Base-by-base conservation (phyloP, 768 basidiomycete genomes). In the Lactifluus hygrophoroides region DNA sequence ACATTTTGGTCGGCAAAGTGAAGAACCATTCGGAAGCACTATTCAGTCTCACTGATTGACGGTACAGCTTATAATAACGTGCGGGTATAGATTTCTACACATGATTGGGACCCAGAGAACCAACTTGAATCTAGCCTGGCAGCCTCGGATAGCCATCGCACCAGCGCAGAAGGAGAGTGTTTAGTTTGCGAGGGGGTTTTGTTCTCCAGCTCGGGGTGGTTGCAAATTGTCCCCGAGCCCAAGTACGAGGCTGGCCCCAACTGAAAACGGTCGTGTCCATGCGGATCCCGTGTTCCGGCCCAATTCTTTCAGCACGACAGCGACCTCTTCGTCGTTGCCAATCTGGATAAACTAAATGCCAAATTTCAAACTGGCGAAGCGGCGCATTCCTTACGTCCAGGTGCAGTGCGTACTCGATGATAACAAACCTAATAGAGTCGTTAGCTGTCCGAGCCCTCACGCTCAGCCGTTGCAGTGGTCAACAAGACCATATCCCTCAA, bases 341-440 rank as follows among this genome's bases (percentile, higher is more conserved):
- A 77, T 74, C 65, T 76, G 76, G 14, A 77, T 64, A 46, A 77
- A 74, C 47, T 75, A 71, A 10, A 74, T 61, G 19, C 72, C 69
- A 11, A n/a, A n/a, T n/a, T n/a, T n/a, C n/a, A n/a, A 75, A 59
- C 63, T 73, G 70, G 35, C 66, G 66, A 35, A 69, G 56, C 1
- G 72, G 70, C 48, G 66, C 69, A 19, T 69, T 65, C 2, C 64
- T 68, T 19, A 54, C 51, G 51, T 75, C 74, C 17, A 75, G 66
- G 60, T 61, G 59, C n/a, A 58, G 57, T 8, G 67, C 67, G 8
- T 48, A 57, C 5, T 59, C 45, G 10, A 66, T 42, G 38, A 68
- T 66, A 6, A 64, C 62, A 14, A 43, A 25, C 32, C 47, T 47
- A n/a, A n/a, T n/a, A 17, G 66, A 64, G 8, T 66, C 67, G 35